These are phyloP conservation scores for Metarhizium brunneum DNA, from an alignment of 2,329 filamentous ascomycete genomes.

Conservation along the genomic window DNA sequence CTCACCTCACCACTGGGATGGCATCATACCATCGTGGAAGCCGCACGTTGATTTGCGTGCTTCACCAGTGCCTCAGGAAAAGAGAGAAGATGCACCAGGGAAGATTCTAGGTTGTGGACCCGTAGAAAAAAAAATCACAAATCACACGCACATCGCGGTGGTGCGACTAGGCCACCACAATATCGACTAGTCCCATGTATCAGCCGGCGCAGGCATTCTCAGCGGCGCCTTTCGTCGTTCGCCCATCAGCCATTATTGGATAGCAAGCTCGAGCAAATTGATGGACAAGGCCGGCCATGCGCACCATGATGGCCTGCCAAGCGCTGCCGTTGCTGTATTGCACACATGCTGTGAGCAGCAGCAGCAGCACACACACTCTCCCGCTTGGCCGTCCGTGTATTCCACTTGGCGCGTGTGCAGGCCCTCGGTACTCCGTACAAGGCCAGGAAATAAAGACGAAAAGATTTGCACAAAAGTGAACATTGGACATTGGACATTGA, in stretches of 20 bases:
- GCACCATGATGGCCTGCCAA: neutral
- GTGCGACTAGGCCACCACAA: neutral
- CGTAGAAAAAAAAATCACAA: neutral
- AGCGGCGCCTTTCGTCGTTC: neutral
- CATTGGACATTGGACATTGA: no score
- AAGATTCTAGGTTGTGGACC: neutral
- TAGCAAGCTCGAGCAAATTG: neutral
- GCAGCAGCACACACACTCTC: no score
- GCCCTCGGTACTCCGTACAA: no score
- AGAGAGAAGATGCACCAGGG: neutral
- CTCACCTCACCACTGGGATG: conserved; percentile 3
- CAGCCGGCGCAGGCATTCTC: neutral
- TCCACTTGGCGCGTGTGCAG: no score
- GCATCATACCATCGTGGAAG: conserved; percentile 8
- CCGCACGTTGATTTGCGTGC: conserved; percentile 1
- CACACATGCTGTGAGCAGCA: no score
- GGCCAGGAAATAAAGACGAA: no score
- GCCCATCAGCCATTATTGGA: neutral
- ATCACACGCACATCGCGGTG: neutral
- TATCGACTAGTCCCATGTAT: neutral
- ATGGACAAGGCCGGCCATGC: neutral
- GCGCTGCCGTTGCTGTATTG: neutral
- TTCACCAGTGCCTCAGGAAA: neutral
- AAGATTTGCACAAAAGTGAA: no score
- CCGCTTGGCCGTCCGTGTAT: no score